Evolutionary conservation across 805 yeast genomes (phyloP).

Genomic region (Myxozyma neotropica): DNA sequence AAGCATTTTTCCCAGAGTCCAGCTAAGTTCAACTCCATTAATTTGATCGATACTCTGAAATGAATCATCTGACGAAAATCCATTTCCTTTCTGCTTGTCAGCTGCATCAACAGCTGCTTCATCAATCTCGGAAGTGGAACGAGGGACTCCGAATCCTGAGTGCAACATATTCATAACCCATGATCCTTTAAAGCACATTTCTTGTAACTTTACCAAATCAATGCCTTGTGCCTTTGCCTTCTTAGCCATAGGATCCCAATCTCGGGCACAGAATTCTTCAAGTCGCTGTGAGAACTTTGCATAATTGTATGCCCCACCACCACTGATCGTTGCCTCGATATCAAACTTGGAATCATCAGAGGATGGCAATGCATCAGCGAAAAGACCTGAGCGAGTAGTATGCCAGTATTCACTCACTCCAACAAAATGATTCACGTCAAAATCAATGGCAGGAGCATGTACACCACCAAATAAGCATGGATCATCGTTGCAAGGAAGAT

Average conservation of each 20-base stretch:
- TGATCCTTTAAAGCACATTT: constrained; percentile 90
- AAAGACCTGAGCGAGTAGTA: constrained; percentile 46
- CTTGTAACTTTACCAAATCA: constrained; percentile 58
- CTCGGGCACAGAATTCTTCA: constrained; percentile 69
- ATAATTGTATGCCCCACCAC: constrained; percentile 84
- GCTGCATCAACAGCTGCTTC: constrained; percentile 44
- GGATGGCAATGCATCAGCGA: constrained; percentile 20
- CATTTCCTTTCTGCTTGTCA: constrained; percentile 9
- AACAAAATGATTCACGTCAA: constrained; percentile 75
- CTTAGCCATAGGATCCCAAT: constrained; percentile 60
- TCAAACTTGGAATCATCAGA: constrained; percentile 2
- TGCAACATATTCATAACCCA: constrained; percentile 91
- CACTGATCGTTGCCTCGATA: neutral
- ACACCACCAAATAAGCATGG: constrained; percentile 96
- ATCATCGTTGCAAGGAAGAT: constrained; percentile 77
- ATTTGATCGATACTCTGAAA: constrained; percentile 82
- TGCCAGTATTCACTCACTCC: constrained; percentile 98
- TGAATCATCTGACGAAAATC: constrained; percentile 42
- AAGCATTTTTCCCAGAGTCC: constrained; percentile 92
- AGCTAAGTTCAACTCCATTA: constrained; percentile 83
- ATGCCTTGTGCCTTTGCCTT: constrained; percentile 59
- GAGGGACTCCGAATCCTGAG: constrained; percentile 89
- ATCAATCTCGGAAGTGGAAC: constrained; percentile 42
- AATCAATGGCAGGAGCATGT: constrained; percentile 88
- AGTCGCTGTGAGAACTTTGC: constrained; percentile 66